Evolutionary conservation across 1,284 basidiomycete species (phyloP), one percentile per base, ranked within the genome.

Genomic region (Heterobasidion occidentale): DNA sequence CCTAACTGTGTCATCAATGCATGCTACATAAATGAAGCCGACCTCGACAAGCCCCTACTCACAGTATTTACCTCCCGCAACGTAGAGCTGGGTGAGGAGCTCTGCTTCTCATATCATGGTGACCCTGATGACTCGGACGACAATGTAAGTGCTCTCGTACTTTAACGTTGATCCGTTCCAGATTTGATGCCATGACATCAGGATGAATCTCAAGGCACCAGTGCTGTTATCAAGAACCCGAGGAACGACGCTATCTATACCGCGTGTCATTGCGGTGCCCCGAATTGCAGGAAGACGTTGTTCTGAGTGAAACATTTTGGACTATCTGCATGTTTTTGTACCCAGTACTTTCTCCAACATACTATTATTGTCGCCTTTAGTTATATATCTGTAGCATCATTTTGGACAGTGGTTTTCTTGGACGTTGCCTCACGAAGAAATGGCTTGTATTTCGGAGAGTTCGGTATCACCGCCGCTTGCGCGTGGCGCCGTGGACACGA

Each of bases 51-150:
- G 64, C 74, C 71, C 0, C 61, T 73, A 6, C 70, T 94, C 5
- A 77, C 83, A 0, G 78, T 94, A 17, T 94, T 94, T 67, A 81
- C 92, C 2, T 70, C 65, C 12, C 71, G 78, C 15, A 82, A 88
- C 54, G 82, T 95, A 14, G 72, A 75, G 33, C 71, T 78, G 0
- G 77, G 78, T 47, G 85, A 94, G 60, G 92, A 94, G 63, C 75
- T 95, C 2, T 90, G 85, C 60, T 94, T 95, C 68, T 86, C 83
- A 1, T 95, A 95, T 68, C 74, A 71, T 58, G 91, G 91, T 4
- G 67, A 70, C 49, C 67, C 70, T 0, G 74, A 74, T 9, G 77
- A 78, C 6, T 77, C 75, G 3, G 71, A 71, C 12, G 70, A 64
- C 34, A 59, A 56, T 34, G 36, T 52, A 20, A 45, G 51, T 45